These are phyloP conservation scores for Tuber umbilicatum DNA, from an alignment of 495 filamentous ascomycete species.

Conservation along the genomic window DNA sequence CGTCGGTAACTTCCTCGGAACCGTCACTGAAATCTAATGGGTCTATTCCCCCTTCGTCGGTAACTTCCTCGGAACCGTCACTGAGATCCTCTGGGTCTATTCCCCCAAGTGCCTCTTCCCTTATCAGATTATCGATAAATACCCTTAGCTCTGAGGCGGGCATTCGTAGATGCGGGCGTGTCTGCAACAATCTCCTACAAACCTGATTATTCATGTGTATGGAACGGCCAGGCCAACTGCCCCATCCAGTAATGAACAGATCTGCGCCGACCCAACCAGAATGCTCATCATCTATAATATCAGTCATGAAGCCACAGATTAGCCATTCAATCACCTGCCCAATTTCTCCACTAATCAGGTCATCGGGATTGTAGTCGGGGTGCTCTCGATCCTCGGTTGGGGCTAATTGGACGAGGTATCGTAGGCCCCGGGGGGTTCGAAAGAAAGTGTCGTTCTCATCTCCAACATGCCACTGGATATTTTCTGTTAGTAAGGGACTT, in stretches of 20 bases:
- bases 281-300: neutral
- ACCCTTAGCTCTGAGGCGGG: slow-evolving; percentile 7
- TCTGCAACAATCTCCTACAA: slow-evolving; percentile 4
- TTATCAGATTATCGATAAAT: neutral
- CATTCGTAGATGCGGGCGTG: slow-evolving; percentile 20
- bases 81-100: neutral
- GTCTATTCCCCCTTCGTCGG: neutral
- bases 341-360: slow-evolving; percentile 12
- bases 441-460: neutral
- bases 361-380: neutral
- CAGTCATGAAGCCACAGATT: slow-evolving; percentile 19
- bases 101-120: neutral
- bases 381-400: neutral
- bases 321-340: slow-evolving; percentile 26
- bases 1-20: neutral
- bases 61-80: neutral
- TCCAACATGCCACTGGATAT: neutral
- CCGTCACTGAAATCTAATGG: neutral
- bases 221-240: neutral
- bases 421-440: neutral
- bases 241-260: slow-evolving; percentile 14
- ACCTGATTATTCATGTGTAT: neutral
- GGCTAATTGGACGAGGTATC: neutral
- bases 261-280: neutral
- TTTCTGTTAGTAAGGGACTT: neutral